phyloP scores from a whole-genome alignment of 441 rosid genomes.

The Brassica hybrid region DNA sequence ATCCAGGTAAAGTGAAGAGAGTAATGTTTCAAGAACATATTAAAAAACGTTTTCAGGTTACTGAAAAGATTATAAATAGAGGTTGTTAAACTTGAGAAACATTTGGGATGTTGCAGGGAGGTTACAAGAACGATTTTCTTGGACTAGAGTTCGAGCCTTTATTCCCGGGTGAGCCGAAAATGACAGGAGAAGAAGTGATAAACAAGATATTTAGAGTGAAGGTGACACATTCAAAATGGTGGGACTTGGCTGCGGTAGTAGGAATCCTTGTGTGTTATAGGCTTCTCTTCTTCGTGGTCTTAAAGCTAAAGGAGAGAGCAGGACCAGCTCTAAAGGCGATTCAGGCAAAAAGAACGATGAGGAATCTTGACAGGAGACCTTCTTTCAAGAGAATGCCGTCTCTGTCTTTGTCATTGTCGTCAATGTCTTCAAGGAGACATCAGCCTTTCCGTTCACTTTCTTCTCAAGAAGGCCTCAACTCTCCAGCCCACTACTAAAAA shows the following conservation, averaged over 20 bases:
- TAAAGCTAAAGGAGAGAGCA: constrained; percentile 85
- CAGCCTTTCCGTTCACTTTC: constrained; percentile 71
- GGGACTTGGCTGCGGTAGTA: constrained; percentile 69
- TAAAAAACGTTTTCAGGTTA: neutral
- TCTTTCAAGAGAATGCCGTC: constrained; percentile 73
- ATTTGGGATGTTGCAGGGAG: constrained; percentile 57
- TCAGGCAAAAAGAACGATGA: constrained; percentile 67
- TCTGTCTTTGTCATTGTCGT: constrained; percentile 37
- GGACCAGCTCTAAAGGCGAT: constrained; percentile 62
- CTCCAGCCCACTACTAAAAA: constrained; percentile 31
- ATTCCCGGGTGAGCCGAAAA: constrained; percentile 57
- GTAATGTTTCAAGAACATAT: constrained; percentile 14
- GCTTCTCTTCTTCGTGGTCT: constrained; percentile 68
- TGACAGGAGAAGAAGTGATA: constrained; percentile 69
- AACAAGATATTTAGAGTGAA: constrained; percentile 58
- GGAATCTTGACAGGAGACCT: constrained; percentile 69
- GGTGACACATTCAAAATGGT: constrained; percentile 79
- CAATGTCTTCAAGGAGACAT: constrained; percentile 66
- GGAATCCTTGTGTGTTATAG: constrained; percentile 69
- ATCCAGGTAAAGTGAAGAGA: constrained; percentile 63
- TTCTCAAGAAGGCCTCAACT: constrained; percentile 86
- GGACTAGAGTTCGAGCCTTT: constrained; percentile 81
- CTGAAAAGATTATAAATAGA: neutral
- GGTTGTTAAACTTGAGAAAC: neutral
- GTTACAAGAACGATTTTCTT: constrained; percentile 82